Conservation (phyloP, 345 rosid species). For the Ceriops decandra region DNA sequence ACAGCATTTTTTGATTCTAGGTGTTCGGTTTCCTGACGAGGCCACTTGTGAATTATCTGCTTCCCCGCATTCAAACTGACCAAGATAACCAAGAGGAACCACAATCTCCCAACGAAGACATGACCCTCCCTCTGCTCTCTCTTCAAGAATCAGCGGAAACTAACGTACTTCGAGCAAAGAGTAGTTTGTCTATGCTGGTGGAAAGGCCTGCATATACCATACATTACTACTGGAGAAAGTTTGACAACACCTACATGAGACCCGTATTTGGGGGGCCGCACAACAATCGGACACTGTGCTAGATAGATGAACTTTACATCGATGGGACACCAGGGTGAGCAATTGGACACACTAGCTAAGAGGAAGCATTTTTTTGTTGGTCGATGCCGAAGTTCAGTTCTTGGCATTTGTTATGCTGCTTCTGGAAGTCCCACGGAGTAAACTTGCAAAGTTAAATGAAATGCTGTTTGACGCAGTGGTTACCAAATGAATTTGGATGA, state of each 20-base stretch:
- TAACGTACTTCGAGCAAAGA: constrained; percentile 64
- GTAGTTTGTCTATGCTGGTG: constrained; percentile 63
- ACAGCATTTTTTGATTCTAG: constrained; percentile 34
- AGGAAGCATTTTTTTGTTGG: neutral
- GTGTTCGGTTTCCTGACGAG: constrained; percentile 86
- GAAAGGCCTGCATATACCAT: constrained; percentile 75
- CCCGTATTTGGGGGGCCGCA: constrained; percentile 79
- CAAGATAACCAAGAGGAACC: constrained; percentile 22
- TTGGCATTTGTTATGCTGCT: neutral
- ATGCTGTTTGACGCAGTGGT: neutral
- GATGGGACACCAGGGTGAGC: too few relatives aligned
- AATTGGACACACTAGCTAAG: neutral
- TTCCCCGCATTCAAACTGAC: constrained; percentile 35
- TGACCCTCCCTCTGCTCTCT: constrained; percentile 59
- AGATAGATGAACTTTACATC: constrained; percentile 7
- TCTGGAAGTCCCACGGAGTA: too few relatives aligned
- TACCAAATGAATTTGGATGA: neutral
- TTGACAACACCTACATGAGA: constrained; percentile 79
- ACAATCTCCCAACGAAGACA: constrained; percentile 49
- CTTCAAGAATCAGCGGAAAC: constrained; percentile 61
- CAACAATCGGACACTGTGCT: constrained; percentile 38
- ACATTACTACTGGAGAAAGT: constrained; percentile 83
- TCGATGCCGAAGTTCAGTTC: neutral
- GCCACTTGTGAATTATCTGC: constrained; percentile 54
- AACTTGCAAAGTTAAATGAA: neutral